Evolutionary conservation across 2,329 filamentous ascomycete genomes (phyloP).

Genomic region (Fusarium sp.): DNA sequence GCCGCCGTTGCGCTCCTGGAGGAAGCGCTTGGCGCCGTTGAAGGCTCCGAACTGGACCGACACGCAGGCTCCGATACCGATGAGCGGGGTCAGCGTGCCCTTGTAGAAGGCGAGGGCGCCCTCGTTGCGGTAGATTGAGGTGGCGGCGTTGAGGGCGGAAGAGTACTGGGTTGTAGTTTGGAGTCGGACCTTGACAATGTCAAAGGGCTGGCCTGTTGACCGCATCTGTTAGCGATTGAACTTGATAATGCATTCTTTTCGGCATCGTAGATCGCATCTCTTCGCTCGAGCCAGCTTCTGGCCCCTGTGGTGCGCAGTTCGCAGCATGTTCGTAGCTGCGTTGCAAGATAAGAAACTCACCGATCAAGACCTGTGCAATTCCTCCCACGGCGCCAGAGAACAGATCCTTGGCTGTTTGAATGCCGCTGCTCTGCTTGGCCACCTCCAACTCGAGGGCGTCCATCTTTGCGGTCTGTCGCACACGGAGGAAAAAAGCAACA

Average conservation of each 20-base stretch:
- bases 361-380: slow-evolving; percentile 92
- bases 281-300: slow-evolving; percentile 14
- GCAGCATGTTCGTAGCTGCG: slow-evolving; percentile 43
- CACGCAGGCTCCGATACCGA: slow-evolving; percentile 96
- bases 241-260: slow-evolving; percentile 1
- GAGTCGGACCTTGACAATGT: slow-evolving; percentile 97
- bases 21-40: slow-evolving; percentile 87
- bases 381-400: slow-evolving; percentile 92
- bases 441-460: slow-evolving; percentile 53
- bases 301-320: not conserved
- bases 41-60: slow-evolving; percentile 99
- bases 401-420: slow-evolving; percentile 86
- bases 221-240: slow-evolving; percentile 8
- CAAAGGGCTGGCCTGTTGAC: slow-evolving; percentile 74
- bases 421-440: slow-evolving; percentile 50
- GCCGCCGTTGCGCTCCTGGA: slow-evolving; percentile 80
- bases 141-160: slow-evolving; percentile 83
- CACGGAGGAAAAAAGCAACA: not conserved
- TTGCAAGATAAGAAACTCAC: slow-evolving; percentile 58
- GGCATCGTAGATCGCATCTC: slow-evolving; percentile 23
- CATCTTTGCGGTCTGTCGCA: slow-evolving; percentile 31
- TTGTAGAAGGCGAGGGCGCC: slow-evolving; percentile 97
- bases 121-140: slow-evolving; percentile 87
- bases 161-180: slow-evolving; percentile 89
- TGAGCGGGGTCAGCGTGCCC: slow-evolving; percentile 91